Evolutionary conservation across 2,329 filamentous ascomycete species (phyloP), one percentile per base, ranked within the genome.

Genomic region (Acephala macrosclerotiorum): DNA sequence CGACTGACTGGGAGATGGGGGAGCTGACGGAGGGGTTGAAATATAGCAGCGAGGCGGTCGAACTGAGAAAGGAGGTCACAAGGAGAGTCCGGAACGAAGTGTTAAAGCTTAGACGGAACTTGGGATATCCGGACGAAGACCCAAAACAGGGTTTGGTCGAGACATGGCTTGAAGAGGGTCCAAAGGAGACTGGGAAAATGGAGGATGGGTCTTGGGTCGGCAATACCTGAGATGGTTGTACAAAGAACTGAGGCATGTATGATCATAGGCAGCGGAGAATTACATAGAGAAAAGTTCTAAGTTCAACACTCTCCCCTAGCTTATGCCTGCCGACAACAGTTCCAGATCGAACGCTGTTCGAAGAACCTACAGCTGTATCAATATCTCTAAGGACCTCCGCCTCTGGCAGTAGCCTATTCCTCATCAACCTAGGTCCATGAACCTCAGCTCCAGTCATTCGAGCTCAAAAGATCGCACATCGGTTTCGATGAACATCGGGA

Each of bases 1-100:
- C 65, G 11, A 73, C 70, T 62, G 73, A 73, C 47, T 72, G 82
- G 64, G 79, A 78, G 26, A 76, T 87, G 73, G 91, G 89, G 0
- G 86, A 90, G 16, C 76, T 92, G 63, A 87, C 80, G 16, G 89
- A 92, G 25, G 82, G 85, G 47, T 80, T 95, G 33, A 88, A 88
- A 77, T 86, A 89, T 71, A 87, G 89, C 12, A 79, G 82, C n/a
- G 94, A 97, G 79, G 95, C 93, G 0, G 85, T 91, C 61, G 85
- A 89, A 71, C 81, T 96, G 68, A 84, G 96, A 65, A 88, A 91
- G 61, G 93, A 97, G 77, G 93, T 95, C 58, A 93, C 95, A 1
- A 84, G 85, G 77, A 85, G 90, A 66, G 87, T 98, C 38, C 85
- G 96, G 58, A 85, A 91, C 63, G 91, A 96, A 76, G 90, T 99